These are phyloP conservation scores for Parmelia sp. DNA, from an alignment of 495 filamentous ascomycete genomes.

Conservation along the genomic window DNA sequence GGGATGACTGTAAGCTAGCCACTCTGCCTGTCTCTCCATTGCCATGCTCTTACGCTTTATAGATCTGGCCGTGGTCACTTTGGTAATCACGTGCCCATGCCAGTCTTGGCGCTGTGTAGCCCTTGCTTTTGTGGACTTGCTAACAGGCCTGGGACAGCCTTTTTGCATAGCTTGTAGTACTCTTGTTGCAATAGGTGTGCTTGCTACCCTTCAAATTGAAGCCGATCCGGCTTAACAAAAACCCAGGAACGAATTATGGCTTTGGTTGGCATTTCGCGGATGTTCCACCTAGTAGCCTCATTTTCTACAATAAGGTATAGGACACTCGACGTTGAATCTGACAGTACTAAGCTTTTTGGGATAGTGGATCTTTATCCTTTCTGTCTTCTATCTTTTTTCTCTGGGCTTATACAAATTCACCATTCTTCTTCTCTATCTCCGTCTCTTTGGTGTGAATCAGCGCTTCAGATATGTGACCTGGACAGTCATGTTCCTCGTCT, in stretches of 20 bases:
- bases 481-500: conserved; percentile 36
- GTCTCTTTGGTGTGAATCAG: conserved; percentile 34
- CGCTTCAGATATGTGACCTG: conserved; percentile 36
- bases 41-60: conserved; percentile 8
- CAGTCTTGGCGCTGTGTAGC: not conserved
- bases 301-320: conserved; percentile 2
- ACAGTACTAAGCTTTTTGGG: not conserved
- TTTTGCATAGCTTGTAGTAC: conserved; percentile 26
- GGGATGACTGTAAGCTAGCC: conserved; percentile 27
- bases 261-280: conserved; percentile 12
- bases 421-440: conserved; percentile 36
- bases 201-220: not conserved
- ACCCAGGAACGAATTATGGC: conserved; percentile 8
- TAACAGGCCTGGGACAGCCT: conserved; percentile 12
- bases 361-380: conserved; percentile 36
- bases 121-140: not conserved
- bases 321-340: not conserved
- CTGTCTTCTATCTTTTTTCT: conserved; percentile 34
- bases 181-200: conserved; percentile 23
- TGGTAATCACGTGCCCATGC: conserved; percentile 5
- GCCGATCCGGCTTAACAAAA: not conserved
- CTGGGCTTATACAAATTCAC: conserved; percentile 38
- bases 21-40: not conserved
- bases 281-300: not conserved
- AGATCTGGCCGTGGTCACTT: conserved; percentile 21